A percentile compares a stretch with the other conserved stretches of the same genome.
Conservation (phyloP, 208 protist genomes). For the Leishmania gerbilli region DNA sequence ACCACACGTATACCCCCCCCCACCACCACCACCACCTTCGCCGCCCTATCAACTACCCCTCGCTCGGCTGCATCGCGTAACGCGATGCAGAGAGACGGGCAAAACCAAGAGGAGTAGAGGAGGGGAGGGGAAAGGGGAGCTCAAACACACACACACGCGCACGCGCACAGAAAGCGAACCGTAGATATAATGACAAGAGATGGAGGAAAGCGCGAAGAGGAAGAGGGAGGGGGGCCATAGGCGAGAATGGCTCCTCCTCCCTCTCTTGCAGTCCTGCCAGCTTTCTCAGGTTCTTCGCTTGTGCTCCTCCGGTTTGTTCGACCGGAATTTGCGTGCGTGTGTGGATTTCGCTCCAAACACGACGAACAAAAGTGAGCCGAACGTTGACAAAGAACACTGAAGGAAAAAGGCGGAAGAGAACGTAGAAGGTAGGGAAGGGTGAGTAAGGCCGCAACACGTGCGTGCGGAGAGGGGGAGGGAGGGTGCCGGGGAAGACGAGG, state of each 20-base stretch:
- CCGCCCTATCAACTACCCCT: not conserved
- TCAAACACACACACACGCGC: too few species aligned
- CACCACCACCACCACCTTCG: not conserved
- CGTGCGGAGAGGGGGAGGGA: not conserved
- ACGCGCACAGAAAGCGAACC: too few species aligned
- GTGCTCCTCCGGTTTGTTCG: not conserved
- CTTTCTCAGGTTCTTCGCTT: not conserved
- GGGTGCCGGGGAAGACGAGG: not conserved
- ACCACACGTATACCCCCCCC: not conserved
- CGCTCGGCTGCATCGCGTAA: not conserved
- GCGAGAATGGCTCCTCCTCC: not conserved
- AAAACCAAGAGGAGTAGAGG: not conserved
- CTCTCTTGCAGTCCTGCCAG: not conserved
- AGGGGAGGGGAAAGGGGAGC: not conserved
- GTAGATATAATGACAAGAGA: not conserved
- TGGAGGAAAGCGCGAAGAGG: not conserved
- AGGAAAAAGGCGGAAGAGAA: not conserved
- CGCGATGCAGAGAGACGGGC: not conserved
- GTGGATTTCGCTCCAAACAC: not conserved
- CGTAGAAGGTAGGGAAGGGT: not conserved
- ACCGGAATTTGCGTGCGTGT: not conserved
- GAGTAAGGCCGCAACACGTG: too few species aligned
- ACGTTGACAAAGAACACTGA: not conserved
- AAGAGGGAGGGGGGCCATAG: too few species aligned
- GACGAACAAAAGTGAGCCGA: not conserved